Conservation (phyloP, 257 asterid species). For the Mitragyna speciosa region DNA sequence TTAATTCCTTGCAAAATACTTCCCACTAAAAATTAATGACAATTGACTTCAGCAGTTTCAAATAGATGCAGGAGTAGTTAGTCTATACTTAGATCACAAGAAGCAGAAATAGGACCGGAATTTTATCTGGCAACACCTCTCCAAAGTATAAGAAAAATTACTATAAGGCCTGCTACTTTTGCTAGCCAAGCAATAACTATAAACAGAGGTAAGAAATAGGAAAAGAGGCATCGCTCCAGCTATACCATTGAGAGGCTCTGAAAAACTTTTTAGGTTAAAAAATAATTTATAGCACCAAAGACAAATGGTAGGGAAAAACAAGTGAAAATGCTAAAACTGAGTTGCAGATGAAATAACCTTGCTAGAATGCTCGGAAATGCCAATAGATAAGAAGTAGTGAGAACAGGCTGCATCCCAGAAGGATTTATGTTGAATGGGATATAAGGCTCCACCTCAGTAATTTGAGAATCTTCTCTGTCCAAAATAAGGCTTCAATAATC, state of each 20-base stretch:
- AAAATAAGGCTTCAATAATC: conserved; percentile 22
- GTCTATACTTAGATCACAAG: background rate
- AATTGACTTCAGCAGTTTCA: background rate
- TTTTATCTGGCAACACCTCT: background rate
- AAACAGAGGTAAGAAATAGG: background rate
- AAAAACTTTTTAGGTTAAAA: background rate
- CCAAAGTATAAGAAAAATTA: background rate
- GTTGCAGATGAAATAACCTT: conserved; percentile 41
- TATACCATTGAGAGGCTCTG: background rate
- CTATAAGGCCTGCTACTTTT: background rate
- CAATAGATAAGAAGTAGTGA: conserved; percentile 88
- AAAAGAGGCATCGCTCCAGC: background rate
- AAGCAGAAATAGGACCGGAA: background rate
- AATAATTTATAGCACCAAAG: background rate
- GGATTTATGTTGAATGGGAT: conserved; percentile 99
- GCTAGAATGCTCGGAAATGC: conserved; percentile 93
- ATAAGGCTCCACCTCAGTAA: conserved; percentile 95
- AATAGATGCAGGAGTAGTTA: background rate
- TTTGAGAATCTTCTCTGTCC: conserved; percentile 78
- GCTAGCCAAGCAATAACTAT: background rate
- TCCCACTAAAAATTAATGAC: background rate
- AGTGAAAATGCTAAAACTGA: background rate
- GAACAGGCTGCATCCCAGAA: conserved; percentile 98
- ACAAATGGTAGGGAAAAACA: background rate
- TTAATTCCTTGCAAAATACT: background rate